A percentile compares a stretch with the other conserved stretches of the same genome.
phyloP scores from a whole-genome alignment of 805 yeast species.

The Ogataea dorogensis region DNA sequence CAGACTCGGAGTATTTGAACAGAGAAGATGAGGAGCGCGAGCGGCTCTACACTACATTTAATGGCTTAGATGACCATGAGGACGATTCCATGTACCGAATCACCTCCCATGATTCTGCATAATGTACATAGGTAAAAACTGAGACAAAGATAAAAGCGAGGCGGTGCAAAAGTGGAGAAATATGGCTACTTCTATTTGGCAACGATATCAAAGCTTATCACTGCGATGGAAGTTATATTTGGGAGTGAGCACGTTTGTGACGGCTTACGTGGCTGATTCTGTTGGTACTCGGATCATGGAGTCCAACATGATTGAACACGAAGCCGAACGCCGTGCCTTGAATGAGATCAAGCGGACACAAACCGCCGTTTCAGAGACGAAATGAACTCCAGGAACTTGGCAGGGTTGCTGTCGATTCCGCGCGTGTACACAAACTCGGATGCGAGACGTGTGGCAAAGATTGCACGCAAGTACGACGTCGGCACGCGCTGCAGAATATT shows the following conservation, averaged over 20 bases:
- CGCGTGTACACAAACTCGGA: conserved; percentile 80
- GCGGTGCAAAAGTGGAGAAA: conserved; percentile 9
- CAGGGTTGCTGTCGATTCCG: conserved; percentile 80
- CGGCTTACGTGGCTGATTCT: conserved; percentile 33
- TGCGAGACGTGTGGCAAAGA: conserved; percentile 83
- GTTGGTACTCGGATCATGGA: conserved; percentile 30
- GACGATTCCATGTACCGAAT: conserved; percentile 26
- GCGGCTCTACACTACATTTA: conserved; percentile 40
- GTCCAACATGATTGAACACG: conserved; percentile 32
- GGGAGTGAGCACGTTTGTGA: conserved; percentile 32
- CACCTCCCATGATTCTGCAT: conserved; percentile 16
- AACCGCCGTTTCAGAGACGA: conserved; percentile 51
- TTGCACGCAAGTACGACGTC: conserved; percentile 78
- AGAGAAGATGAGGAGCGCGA: conserved; percentile 39
- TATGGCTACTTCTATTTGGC: conserved; percentile 7
- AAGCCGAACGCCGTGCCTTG: conserved; percentile 33
- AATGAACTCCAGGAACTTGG: conserved; percentile 68
- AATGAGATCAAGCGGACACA: conserved; percentile 20
- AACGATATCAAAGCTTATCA: conserved; percentile 27
- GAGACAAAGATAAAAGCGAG: conserved; percentile 1
- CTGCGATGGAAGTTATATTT: conserved; percentile 32
- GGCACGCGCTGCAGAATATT: conserved; percentile 77
- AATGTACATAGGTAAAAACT: conserved; percentile 4
- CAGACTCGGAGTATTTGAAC: conserved; percentile 20
- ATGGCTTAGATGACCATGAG: conserved; percentile 34